phyloP scores from a whole-genome alignment of 495 filamentous ascomycete species.

The Cercophora samala region DNA sequence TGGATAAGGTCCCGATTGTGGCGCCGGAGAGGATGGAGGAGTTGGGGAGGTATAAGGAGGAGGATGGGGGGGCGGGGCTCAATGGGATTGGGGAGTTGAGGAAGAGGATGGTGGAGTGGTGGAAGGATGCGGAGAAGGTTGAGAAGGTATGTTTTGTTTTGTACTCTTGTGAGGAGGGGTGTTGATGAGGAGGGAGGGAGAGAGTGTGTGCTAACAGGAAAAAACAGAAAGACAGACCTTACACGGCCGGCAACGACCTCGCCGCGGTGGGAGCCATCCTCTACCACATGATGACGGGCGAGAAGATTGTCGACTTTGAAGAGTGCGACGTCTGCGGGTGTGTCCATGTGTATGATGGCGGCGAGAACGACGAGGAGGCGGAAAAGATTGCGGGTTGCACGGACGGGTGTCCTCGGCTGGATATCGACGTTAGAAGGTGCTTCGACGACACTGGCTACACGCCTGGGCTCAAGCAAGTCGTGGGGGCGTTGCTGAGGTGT shows the following conservation, averaged over 20 bases:
- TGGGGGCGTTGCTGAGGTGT: slow-evolving; percentile 24
- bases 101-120: background rate
- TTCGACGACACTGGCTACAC: slow-evolving; percentile 25
- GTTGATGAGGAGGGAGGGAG: background rate
- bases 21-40: background rate
- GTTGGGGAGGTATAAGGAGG: background rate
- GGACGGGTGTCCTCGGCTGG: background rate
- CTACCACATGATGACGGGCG: slow-evolving; percentile 40
- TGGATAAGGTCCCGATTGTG: background rate
- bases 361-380: background rate
- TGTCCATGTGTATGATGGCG: slow-evolving; percentile 18
- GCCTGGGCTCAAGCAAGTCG: slow-evolving; percentile 23
- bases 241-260: slow-evolving; percentile 34
- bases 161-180: background rate
- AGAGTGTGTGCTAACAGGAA: background rate
- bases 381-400: background rate
- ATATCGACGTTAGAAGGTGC: background rate
- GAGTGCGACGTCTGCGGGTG: slow-evolving; percentile 25
- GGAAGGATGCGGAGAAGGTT: background rate
- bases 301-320: slow-evolving; percentile 24
- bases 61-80: background rate
- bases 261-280: slow-evolving; percentile 37
- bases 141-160: background rate
- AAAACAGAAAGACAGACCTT: slow-evolving; percentile 27
- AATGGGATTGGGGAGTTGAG: background rate